Conservation (phyloP, 768 basidiomycete species). For the Chalciporus pseudorubinellus region DNA sequence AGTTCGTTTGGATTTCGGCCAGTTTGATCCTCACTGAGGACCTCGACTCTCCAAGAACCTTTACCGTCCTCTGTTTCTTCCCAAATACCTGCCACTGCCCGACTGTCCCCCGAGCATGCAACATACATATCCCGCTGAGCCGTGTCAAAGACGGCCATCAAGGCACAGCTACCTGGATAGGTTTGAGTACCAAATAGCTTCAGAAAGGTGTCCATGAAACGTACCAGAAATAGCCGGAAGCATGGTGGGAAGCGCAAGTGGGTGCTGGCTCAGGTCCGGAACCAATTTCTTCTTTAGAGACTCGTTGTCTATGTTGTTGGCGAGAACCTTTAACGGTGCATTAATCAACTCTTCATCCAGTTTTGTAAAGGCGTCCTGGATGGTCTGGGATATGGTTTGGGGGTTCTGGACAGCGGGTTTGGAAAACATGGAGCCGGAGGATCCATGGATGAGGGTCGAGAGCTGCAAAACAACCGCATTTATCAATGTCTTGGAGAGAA, state of each 20-base stretch:
- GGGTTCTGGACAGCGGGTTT: constrained; percentile 38
- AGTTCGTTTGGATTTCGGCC: constrained; percentile 87
- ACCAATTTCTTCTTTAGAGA: constrained; percentile 48
- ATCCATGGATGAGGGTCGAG: constrained; percentile 44
- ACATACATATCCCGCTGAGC: constrained; percentile 81
- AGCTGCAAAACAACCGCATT: constrained; percentile 82
- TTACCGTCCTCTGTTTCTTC: constrained; percentile 60
- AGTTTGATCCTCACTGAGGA: constrained; percentile 95
- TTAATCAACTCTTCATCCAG: constrained; percentile 85
- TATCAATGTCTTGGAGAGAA: constrained; percentile 82
- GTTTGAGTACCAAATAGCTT: constrained; percentile 11
- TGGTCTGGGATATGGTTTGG: constrained; percentile 62
- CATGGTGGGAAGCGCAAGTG: constrained; percentile 68
- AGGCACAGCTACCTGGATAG: constrained; percentile 77
- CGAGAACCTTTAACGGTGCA: constrained; percentile 72
- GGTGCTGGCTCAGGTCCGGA: constrained; percentile 69
- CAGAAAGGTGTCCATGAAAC: constrained; percentile 24
- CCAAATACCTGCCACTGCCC: constrained; percentile 95
- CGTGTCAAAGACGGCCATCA: constrained; percentile 86
- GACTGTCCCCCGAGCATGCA: constrained; percentile 89
- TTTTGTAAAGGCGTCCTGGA: constrained; percentile 72
- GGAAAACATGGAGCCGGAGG: constrained; percentile 33
- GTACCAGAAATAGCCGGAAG: constrained; percentile 76
- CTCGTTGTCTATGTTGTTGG: constrained; percentile 51
- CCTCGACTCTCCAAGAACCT: constrained; percentile 87